Base-by-base conservation (phyloP, 371 early-diverging fungal species). In the Haplosporangium sp. region DNA sequence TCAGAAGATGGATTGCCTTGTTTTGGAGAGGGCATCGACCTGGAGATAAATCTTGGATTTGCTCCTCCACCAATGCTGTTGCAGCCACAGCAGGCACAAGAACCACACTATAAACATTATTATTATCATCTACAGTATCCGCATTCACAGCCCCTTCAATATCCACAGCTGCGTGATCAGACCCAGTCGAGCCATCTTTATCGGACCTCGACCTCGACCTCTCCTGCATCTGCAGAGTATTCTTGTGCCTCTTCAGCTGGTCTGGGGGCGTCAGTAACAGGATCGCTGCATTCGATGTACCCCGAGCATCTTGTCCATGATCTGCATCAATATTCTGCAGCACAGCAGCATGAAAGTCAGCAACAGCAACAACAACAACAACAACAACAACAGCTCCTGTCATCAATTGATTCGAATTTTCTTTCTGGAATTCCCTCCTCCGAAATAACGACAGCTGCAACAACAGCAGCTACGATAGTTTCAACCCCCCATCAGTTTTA, bases 131-230 rank as follows among this genome's bases (percentile, higher is more conserved):
- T 18, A 50, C 18, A 18, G 50, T 18, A 50, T n/a, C 53, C 21
- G 50, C 41, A 5, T 41, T 29, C n/a, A 45, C 55, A 54, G 23
- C 21, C 36, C 8, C 61, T 21, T 18, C 52, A 61, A 16, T 37
- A 36, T 41, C 45, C 48, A 6, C 45, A 38, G 18, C 37, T 29
- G 20, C 52, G 59, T 6, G 11, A 9, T 36, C 59, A 52, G 46
- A 47, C 13, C 41, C 53, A 36, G 5, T 45, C 46, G 11, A 55
- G 41, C 29, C 67, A 67, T 60, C 47, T 67, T 14, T 67, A 67
- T 59, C 67, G 55, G 55, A 67, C 61, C 2, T 8, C 43, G 2
- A 41, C 40, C 10, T 52, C 53, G 16, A 36, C 67, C 29, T 29
- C 29, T 18, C 43, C 37, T 6, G 36, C 16, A 11, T 38, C 60